Evolutionary conservation across 805 yeast species (phyloP).

Genomic region (Wickerhamiella alocasiicola): DNA sequence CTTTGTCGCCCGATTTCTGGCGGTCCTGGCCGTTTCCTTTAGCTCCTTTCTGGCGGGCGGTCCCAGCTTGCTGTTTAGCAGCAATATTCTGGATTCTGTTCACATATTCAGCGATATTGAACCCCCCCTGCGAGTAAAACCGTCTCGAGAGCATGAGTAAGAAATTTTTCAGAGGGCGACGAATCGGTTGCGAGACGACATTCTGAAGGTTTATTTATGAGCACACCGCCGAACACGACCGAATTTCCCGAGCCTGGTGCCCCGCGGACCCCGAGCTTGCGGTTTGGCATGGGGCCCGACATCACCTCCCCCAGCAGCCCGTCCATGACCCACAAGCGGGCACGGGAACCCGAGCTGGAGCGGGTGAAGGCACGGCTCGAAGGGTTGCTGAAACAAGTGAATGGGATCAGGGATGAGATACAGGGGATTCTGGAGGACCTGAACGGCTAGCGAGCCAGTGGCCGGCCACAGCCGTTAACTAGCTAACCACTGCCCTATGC

Average conservation of each 20-base stretch:
- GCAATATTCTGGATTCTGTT: slow-evolving; percentile 20
- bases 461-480: too few relatives aligned
- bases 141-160: slow-evolving; percentile 9
- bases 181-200: too few relatives aligned
- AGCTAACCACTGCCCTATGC: too few relatives aligned
- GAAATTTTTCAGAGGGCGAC: slow-evolving; percentile 4
- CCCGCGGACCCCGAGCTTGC: neutral
- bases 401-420: neutral
- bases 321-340: neutral
- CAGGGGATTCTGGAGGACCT: neutral
- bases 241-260: slow-evolving; percentile 1
- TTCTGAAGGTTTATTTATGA: too few relatives aligned
- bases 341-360: neutral
- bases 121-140: slow-evolving; percentile 16
- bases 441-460: too few relatives aligned
- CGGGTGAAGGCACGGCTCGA: neutral
- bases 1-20: neutral
- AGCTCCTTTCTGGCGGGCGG: neutral
- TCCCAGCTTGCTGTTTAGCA: slow-evolving; percentile 7
- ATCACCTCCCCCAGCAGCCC: slow-evolving; percentile 1
- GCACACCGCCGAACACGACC: slow-evolving; percentile 10
- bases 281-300: neutral
- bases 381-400: slow-evolving; percentile 1
- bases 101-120: slow-evolving; percentile 16
- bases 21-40: neutral